These are phyloP conservation scores for Hymenoscyphus albidus DNA, from an alignment of 2,329 filamentous ascomycete species.

Conservation along the genomic window DNA sequence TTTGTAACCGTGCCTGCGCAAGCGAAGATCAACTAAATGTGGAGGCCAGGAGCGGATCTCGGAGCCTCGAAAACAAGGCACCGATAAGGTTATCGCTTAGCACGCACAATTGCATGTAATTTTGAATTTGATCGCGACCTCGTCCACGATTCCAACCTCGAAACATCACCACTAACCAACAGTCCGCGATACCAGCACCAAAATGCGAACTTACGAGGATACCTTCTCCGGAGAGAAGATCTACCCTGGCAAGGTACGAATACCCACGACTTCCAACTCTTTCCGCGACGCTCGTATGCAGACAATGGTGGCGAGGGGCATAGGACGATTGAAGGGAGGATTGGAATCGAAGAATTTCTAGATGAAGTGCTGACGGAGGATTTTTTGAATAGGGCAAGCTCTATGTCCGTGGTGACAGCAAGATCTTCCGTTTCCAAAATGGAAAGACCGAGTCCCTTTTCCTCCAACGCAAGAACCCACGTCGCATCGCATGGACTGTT, in stretches of 20 bases:
- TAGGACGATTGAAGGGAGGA: slow-evolving; percentile 7
- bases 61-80: slow-evolving; percentile 4
- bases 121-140: slow-evolving; percentile 5
- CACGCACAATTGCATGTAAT: slow-evolving; percentile 18
- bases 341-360: slow-evolving; percentile 10
- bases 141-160: slow-evolving; percentile 2
- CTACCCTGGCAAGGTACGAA: slow-evolving; percentile 73
- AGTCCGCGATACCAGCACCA: slow-evolving; percentile 29
- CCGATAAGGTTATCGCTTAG: slow-evolving; percentile 13
- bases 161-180: slow-evolving; percentile 24
- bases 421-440: slow-evolving; percentile 99
- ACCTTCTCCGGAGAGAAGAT: slow-evolving; percentile 75
- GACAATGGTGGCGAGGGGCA: slow-evolving; percentile 5
- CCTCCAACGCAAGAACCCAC: slow-evolving; percentile 99
- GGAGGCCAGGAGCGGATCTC: not conserved
- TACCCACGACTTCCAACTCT: not conserved
- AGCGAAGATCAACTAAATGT: no score
- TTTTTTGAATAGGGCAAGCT: slow-evolving; percentile 77
- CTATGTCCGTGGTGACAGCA: slow-evolving; percentile 99
- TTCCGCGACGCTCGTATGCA: not conserved
- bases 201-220: slow-evolving; percentile 60
- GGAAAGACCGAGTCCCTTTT: slow-evolving; percentile 99
- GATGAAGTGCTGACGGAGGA: slow-evolving; percentile 29
- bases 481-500: slow-evolving; percentile 97
- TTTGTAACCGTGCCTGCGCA: no score